These are phyloP conservation scores for Cryptococcus sp. DNA, from an alignment of 1,284 basidiomycete species.

Conservation along the genomic window DNA sequence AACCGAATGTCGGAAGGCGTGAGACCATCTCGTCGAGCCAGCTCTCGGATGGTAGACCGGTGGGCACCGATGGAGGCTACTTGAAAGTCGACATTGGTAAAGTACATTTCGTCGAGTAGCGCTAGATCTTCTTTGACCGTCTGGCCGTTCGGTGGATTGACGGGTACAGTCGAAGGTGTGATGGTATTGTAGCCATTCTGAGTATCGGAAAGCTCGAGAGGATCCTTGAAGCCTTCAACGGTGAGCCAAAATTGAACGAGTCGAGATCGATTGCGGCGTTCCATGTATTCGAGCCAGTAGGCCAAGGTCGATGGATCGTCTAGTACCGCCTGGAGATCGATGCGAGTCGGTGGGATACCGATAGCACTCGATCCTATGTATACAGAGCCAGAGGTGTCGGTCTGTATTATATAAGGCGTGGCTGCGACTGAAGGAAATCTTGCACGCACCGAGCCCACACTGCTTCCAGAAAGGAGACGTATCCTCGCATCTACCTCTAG, in stretches of 20 bases:
- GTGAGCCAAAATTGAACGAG: constrained; percentile 96
- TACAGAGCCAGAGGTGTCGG: too few relatives aligned
- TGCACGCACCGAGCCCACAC: constrained; percentile 9
- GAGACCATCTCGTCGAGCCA: constrained; percentile 1
- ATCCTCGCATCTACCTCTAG: constrained; percentile 80
- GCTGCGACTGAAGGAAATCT: too few relatives aligned
- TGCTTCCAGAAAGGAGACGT: constrained; percentile 63
- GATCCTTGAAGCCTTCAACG: constrained; percentile 95
- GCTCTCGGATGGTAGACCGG: constrained; percentile 11
- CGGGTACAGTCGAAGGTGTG: background rate
- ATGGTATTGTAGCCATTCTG: constrained; percentile 17
- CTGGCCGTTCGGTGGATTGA: background rate
- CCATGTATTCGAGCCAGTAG: constrained; percentile 98
- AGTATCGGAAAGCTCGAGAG: constrained; percentile 71
- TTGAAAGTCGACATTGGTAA: constrained; percentile 45
- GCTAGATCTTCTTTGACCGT: constrained; percentile 64
- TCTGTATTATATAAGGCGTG: too few relatives aligned
- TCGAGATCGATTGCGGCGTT: constrained; percentile 72
- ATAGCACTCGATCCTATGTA: too few relatives aligned
- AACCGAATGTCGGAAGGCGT: constrained; percentile 5
- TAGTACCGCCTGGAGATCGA: constrained; percentile 57
- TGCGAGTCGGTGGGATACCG: background rate
- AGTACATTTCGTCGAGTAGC: constrained; percentile 81
- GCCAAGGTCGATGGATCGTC: constrained; percentile 81
- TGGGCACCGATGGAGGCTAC: constrained; percentile 18